Evolutionary conservation across 768 basidiomycete species (phyloP).

Genomic region (Kwoniella sp.): DNA sequence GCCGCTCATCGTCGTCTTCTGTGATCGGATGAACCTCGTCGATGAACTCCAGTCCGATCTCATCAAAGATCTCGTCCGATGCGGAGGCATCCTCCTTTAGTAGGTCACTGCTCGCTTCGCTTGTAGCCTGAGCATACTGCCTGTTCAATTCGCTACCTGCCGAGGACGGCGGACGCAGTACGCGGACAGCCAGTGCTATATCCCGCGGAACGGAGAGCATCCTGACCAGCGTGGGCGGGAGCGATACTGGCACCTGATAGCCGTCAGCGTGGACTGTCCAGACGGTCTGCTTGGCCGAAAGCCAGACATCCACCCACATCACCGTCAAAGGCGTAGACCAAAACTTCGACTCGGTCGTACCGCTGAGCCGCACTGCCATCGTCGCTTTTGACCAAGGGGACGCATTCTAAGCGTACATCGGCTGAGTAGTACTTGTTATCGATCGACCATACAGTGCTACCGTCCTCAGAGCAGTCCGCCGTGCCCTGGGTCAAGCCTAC

Average conservation of each 20-base stretch:
- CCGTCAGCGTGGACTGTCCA: not conserved
- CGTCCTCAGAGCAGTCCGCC: not conserved
- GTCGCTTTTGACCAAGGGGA: conserved; percentile 1
- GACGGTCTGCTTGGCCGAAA: not conserved
- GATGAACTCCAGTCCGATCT: conserved; percentile 19
- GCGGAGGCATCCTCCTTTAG: not conserved
- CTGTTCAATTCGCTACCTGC: conserved; percentile 14
- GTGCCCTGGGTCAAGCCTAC: not conserved
- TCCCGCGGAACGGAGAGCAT: conserved; percentile 25
- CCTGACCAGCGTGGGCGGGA: conserved; percentile 22
- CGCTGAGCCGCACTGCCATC: conserved; percentile 2
- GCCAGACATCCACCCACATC: conserved; percentile 13
- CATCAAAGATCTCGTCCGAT: conserved; percentile 7
- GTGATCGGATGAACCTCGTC: conserved; percentile 15
- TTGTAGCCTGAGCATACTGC: conserved; percentile 21
- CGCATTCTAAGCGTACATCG: conserved; percentile 13
- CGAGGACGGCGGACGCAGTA: not conserved
- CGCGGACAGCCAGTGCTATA: conserved; percentile 31
- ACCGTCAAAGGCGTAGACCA: conserved; percentile 30
- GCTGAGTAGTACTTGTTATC: conserved; percentile 48
- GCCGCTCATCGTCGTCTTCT: conserved; percentile 37
- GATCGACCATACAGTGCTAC: conserved; percentile 28
- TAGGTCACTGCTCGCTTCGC: too few species aligned
- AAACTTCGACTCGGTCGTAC: conserved; percentile 17
- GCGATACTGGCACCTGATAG: conserved; percentile 15